These are phyloP conservation scores for Mycena maculata DNA, from an alignment of 768 basidiomycete genomes.

Conservation along the genomic window DNA sequence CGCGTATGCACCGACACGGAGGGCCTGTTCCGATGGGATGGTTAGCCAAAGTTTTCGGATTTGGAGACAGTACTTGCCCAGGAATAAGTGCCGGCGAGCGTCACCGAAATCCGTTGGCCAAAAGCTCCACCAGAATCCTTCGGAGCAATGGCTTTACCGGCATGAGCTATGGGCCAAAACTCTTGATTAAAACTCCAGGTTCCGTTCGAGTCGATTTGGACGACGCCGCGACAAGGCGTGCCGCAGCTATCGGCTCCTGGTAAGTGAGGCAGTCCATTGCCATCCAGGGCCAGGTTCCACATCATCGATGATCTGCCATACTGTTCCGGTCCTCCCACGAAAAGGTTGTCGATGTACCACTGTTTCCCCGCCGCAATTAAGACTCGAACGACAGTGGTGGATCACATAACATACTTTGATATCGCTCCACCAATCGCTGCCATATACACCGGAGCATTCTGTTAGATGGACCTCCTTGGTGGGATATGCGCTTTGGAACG, in stretches of 20 bases:
- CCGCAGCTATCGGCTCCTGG: conserved; percentile 14
- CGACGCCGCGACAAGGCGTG: conserved; percentile 13
- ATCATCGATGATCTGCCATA: conserved; percentile 42
- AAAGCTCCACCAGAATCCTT: conserved; percentile 60
- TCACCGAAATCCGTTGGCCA: conserved; percentile 49
- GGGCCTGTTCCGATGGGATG: conserved; percentile 48
- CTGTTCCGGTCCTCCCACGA: conserved; percentile 11
- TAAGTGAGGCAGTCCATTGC: conserved; percentile 50
- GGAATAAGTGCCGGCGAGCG: conserved; percentile 48
- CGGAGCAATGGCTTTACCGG: conserved; percentile 63
- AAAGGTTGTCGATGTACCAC: conserved; percentile 16
- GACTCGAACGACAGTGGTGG: no score
- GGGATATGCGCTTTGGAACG: conserved; percentile 57
- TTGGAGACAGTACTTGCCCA: no score
- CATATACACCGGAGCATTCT: conserved; percentile 60
- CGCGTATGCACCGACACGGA: conserved; percentile 60
- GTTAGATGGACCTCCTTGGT: conserved; percentile 46
- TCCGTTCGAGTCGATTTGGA: conserved; percentile 38
- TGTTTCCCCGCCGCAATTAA: no score
- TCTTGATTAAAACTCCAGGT: conserved; percentile 24
- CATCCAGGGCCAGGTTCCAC: conserved; percentile 64
- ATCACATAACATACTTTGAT: conserved; percentile 51
- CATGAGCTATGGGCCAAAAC: conserved; percentile 60
- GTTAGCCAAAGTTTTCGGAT: no score
- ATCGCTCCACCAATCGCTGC: conserved; percentile 65